Evolutionary conservation across 2,329 filamentous ascomycete genomes (phyloP).

Genomic region (Metarhizium rileyi): DNA sequence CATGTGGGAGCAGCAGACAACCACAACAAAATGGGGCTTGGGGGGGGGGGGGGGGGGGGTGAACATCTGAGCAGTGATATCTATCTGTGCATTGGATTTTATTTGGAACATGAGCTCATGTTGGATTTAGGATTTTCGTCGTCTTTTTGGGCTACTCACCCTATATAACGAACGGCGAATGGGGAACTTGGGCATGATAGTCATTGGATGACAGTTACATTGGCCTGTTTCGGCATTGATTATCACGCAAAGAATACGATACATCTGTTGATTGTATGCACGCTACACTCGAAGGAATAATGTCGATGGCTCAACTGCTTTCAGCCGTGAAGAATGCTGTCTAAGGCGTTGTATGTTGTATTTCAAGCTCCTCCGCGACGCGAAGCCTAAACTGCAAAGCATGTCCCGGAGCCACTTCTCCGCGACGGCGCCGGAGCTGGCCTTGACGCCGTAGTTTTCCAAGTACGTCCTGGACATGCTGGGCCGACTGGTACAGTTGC

Average conservation of each 20-base stretch:
- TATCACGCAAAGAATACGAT: not conserved
- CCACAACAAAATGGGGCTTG: not conserved
- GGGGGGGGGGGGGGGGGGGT: no score
- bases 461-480: constrained; percentile 84
- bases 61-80: no score
- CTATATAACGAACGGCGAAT: not conserved
- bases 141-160: not conserved
- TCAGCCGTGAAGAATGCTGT: no score
- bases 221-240: not conserved
- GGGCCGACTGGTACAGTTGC: constrained; percentile 7
- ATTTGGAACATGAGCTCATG: not conserved
- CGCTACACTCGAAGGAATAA: no score
- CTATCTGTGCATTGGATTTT: no score
- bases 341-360: no score
- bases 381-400: no score
- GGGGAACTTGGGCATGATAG: not conserved
- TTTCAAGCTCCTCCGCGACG: no score
- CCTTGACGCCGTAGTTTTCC: constrained; percentile 80
- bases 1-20: not conserved
- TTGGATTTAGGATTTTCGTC: not conserved
- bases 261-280: not conserved
- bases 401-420: constrained; percentile 81
- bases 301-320: no score
- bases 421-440: constrained; percentile 64
- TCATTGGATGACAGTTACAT: not conserved